Evolutionary conservation across 2,329 filamentous ascomycete species (phyloP).

Genomic region (Fusarium sp.): DNA sequence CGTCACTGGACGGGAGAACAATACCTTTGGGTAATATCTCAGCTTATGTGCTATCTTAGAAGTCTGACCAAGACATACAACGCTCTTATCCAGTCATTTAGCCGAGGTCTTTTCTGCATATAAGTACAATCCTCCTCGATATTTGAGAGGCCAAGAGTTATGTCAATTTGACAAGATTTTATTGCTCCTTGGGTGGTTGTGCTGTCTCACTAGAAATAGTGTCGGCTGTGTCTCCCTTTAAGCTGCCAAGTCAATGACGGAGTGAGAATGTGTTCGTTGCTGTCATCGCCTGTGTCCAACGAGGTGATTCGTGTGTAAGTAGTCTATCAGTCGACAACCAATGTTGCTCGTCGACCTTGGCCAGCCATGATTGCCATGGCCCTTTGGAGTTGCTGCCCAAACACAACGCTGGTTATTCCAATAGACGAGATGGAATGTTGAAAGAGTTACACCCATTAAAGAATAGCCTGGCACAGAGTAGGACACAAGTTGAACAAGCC

Average conservation of each 20-base stretch:
- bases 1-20: not conserved
- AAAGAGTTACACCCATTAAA: not conserved
- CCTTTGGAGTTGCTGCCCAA: no score
- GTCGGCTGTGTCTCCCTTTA: not conserved
- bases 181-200: not conserved
- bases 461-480: not conserved
- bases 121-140: not conserved
- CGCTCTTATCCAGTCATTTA: not conserved
- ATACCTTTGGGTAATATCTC: not conserved
- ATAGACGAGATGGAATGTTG: not conserved
- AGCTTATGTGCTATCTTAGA: not conserved
- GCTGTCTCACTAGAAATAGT: not conserved
- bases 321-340: not conserved
- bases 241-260: not conserved
- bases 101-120: not conserved
- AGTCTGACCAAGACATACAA: not conserved
- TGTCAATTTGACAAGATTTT: not conserved
- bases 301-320: not conserved
- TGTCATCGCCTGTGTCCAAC: not conserved
- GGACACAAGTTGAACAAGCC: not conserved
- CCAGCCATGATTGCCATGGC: not conserved
- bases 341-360: not conserved
- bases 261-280: not conserved
- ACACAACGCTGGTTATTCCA: no score
- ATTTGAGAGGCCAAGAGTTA: not conserved